Conservation (phyloP, 352 stramenopile genomes). For the Lagenidium sp. region DNA sequence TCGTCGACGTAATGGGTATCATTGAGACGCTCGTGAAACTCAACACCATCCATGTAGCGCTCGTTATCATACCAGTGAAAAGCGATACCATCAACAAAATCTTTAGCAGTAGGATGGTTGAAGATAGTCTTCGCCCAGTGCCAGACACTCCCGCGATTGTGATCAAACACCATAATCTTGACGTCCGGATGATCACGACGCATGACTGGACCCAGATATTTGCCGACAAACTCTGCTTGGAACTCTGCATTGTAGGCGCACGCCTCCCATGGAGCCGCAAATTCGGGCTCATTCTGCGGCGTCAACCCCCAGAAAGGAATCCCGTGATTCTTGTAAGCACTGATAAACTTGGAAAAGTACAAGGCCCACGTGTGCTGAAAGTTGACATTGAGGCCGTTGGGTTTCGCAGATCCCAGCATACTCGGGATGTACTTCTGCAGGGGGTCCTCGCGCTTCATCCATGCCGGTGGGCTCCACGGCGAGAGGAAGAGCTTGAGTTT, state of each 20-base stretch:
- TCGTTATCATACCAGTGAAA: constrained; percentile 86
- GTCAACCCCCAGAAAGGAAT: constrained; percentile 86
- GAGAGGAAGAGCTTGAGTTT: constrained; percentile 80
- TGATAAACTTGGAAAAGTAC: constrained; percentile 91
- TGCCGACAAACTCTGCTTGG: constrained; percentile 71
- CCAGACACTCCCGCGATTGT: constrained; percentile 76
- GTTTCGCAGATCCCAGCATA: constrained; percentile 47
- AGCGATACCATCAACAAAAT: constrained; percentile 87
- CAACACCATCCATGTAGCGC: constrained; percentile 61
- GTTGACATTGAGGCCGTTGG: constrained; percentile 38
- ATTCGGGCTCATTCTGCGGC: constrained; percentile 88
- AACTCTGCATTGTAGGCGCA: constrained; percentile 43
- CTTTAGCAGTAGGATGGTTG: constrained; percentile 35
- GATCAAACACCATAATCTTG: constrained; percentile 89
- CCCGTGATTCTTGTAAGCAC: constrained; percentile 79
- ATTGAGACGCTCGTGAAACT: constrained; percentile 63
- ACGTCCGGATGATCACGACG: constrained; percentile 79
- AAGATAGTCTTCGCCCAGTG: constrained; percentile 72
- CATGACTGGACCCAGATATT: constrained; percentile 81
- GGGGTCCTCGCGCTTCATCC: constrained; percentile 63
- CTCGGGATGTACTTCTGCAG: constrained; percentile 38
- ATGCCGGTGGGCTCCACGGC: constrained; percentile 84
- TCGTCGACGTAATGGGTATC: constrained; percentile 62
- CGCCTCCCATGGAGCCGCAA: constrained; percentile 61
- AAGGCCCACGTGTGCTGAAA: constrained; percentile 69